Conservation (phyloP, 768 basidiomycete species). For the Suillus clintonianus region DNA sequence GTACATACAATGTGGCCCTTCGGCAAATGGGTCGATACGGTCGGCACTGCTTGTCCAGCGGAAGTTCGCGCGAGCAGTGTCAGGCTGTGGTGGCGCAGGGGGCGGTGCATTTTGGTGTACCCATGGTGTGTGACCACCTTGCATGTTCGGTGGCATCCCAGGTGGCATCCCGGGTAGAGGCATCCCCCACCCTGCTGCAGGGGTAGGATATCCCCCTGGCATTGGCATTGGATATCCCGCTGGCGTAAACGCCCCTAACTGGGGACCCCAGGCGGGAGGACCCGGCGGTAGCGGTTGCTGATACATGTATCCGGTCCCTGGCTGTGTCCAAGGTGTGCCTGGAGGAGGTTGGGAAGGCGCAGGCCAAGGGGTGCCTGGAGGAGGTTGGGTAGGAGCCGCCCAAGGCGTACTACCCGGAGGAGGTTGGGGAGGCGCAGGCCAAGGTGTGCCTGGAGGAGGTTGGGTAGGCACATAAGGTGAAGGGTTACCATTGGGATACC, state of each 20-base stretch:
- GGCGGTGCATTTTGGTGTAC: conserved; percentile 23
- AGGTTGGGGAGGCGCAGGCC: conserved; percentile 13
- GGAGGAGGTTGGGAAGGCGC: conserved; percentile 19
- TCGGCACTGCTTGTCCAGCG: conserved; percentile 32
- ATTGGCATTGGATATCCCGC: neutral
- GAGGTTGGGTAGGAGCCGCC: conserved; percentile 13
- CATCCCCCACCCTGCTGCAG: conserved; percentile 28
- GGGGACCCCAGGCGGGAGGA: conserved; percentile 22
- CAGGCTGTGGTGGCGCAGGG: conserved; percentile 18
- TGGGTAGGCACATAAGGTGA: conserved; percentile 29
- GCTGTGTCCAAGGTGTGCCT: conserved; percentile 19
- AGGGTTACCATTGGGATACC: conserved; percentile 26
- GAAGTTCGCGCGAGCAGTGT: conserved; percentile 27
- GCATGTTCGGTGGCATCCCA: conserved; percentile 25
- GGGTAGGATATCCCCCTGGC: conserved; percentile 15
- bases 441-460: conserved; percentile 19
- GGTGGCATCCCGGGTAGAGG: conserved; percentile 13
- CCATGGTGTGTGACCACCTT: conserved; percentile 27
- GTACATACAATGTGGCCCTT: conserved; percentile 45
- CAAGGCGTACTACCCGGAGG: conserved; percentile 14
- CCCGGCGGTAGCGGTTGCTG: conserved; percentile 34
- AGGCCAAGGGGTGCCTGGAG: conserved; percentile 13
- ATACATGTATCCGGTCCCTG: conserved; percentile 27
- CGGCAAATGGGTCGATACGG: conserved; percentile 38
- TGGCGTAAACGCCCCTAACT: neutral